Conservation (phyloP, 768 basidiomycete species). For the Mycena galopus region DNA sequence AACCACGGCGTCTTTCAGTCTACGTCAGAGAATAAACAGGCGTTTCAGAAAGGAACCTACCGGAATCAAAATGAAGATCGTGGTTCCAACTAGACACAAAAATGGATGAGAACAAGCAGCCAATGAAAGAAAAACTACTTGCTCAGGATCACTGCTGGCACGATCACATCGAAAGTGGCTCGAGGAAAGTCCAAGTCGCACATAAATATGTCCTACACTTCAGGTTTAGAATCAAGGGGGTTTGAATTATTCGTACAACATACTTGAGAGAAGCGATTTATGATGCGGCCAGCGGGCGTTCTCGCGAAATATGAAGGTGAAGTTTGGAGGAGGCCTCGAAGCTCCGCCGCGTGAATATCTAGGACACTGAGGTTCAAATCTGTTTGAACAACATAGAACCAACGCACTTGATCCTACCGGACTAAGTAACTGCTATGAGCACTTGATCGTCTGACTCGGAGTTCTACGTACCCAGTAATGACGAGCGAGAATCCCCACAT, state of each 20-base stretch:
- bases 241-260: not conserved
- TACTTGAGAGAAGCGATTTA: constrained; percentile 24
- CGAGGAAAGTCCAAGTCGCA: constrained; percentile 21
- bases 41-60: too few relatives aligned
- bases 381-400: too few relatives aligned
- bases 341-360: not conserved
- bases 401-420: not conserved
- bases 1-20: not conserved
- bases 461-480: constrained; percentile 2
- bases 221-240: not conserved
- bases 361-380: too few relatives aligned
- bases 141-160: not conserved
- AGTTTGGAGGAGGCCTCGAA: not conserved
- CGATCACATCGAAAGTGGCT: not conserved
- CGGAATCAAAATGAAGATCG: not conserved
- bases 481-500: constrained; percentile 6
- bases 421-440: too few relatives aligned
- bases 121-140: too few relatives aligned
- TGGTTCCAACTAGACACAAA: not conserved
- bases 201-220: constrained; percentile 33
- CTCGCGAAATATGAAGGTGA: not conserved
- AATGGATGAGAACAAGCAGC: too few relatives aligned
- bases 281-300: not conserved
- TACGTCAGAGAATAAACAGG: too few relatives aligned
- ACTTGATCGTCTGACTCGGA: not conserved